Conservation (phyloP, 23 red algal species). For the Agarophyton chilense region DNA sequence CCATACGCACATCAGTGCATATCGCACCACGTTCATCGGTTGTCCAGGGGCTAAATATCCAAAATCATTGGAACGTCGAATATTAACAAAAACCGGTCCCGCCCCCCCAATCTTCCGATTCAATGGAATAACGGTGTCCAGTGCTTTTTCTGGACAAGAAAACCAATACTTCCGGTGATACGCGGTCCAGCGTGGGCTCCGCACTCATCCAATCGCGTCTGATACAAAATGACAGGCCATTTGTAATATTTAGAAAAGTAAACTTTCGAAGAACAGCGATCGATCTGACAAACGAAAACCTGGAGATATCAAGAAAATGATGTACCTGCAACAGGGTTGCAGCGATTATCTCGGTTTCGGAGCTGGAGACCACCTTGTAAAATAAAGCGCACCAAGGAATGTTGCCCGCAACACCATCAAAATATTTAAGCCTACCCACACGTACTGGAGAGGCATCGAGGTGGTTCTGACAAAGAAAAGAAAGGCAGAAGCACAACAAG, state of each 20-base stretch:
- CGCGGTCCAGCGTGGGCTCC: no score
- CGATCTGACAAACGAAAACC: not conserved
- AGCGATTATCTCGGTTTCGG: constrained; percentile 48
- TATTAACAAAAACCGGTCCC: no score
- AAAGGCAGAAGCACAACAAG: constrained; percentile 40
- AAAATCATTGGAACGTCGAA: not conserved
- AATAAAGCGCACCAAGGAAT: constrained; percentile 62
- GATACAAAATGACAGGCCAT: no score
- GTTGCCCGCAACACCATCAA: constrained; percentile 83
- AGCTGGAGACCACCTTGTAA: constrained; percentile 65
- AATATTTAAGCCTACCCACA: constrained; percentile 87
- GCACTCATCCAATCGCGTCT: no score
- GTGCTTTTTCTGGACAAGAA: no score
- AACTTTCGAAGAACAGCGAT: not conserved
- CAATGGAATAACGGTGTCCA: no score
- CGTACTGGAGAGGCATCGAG: constrained; percentile 52
- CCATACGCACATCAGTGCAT: not conserved
- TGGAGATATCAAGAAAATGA: no score
- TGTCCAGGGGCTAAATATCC: not conserved
- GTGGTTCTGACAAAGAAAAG: constrained; percentile 64
- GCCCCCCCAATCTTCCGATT: no score
- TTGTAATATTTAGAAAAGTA: no score
- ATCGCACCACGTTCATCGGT: not conserved
- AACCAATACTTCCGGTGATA: no score
- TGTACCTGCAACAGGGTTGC: no score